phyloP scores from a whole-genome alignment of 352 stramenopile genomes.

The Globisporangium apiculatum region DNA sequence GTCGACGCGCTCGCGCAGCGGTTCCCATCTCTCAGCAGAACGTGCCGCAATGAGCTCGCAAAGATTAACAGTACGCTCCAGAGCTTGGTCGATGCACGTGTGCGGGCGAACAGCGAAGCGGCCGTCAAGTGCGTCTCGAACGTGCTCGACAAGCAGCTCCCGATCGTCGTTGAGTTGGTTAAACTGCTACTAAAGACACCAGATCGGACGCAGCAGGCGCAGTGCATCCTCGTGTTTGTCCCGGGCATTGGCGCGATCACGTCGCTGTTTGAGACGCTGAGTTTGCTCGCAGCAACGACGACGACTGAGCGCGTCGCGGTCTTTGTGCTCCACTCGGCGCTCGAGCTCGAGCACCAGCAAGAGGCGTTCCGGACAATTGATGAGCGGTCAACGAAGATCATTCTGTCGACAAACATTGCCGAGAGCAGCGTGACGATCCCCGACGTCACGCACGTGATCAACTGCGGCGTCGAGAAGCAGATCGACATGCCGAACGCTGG shows the following conservation, averaged over 20 bases:
- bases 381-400: constrained; percentile 81
- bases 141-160: constrained; percentile 59
- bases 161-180: constrained; percentile 51
- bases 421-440: constrained; percentile 97
- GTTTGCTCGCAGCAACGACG: constrained; percentile 15
- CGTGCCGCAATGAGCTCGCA: constrained; percentile 34
- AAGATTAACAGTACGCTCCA: constrained; percentile 36
- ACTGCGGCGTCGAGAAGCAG: constrained; percentile 80
- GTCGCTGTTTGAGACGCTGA: constrained; percentile 71
- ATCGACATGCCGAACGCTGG: constrained; percentile 74
- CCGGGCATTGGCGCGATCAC: constrained; percentile 93
- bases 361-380: constrained; percentile 48
- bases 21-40: constrained; percentile 34
- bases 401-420: constrained; percentile 95
- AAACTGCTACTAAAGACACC: constrained; percentile 43
- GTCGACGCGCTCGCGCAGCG: constrained; percentile 36
- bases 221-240: constrained; percentile 95
- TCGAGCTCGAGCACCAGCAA: constrained; percentile 74
- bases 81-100: constrained; percentile 16
- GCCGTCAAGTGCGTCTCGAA: constrained; percentile 42
- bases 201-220: constrained; percentile 22
- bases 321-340: constrained; percentile 59
- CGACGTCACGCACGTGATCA: constrained; percentile 88
- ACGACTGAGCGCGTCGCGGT: constrained; percentile 29
- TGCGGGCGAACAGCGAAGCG: constrained; percentile 36